Conservation (phyloP, 768 basidiomycete genomes). For the Plicaturopsis crispa region DNA sequence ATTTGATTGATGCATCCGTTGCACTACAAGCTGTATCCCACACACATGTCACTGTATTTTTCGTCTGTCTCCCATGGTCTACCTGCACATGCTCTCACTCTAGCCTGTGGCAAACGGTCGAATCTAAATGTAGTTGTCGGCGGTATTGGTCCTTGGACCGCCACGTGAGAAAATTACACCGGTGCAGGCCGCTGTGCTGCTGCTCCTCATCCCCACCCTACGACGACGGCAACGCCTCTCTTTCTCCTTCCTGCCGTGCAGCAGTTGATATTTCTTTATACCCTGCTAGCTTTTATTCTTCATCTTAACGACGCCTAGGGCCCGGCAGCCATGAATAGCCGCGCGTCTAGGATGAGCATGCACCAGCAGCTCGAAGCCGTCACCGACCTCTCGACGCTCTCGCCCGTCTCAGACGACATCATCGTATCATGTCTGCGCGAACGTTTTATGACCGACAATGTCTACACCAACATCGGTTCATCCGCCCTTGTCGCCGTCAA, state of each 20-base stretch:
- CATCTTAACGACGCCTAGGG: not conserved
- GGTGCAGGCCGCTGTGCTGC: too few relatives aligned
- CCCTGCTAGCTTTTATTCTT: not conserved
- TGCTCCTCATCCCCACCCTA: not conserved
- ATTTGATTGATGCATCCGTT: conserved; percentile 67
- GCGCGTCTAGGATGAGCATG: conserved; percentile 34
- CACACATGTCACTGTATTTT: too few relatives aligned
- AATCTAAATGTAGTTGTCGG: too few relatives aligned
- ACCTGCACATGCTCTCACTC: too few relatives aligned
- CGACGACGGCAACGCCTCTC: conserved; percentile 3
- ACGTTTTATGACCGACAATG: conserved; percentile 76
- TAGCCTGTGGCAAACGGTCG: too few relatives aligned
- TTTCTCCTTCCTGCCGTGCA: not conserved
- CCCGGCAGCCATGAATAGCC: conserved; percentile 27
- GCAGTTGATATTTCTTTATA: not conserved
- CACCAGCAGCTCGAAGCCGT: conserved; percentile 70
- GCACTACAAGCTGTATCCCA: too few relatives aligned
- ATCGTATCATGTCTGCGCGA: conserved; percentile 82
- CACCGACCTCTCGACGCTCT: conserved; percentile 60
- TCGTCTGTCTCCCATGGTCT: too few relatives aligned
- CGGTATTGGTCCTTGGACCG: too few relatives aligned
- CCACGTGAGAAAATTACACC: too few relatives aligned
- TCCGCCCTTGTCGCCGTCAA: conserved; percentile 81
- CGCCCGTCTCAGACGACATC: conserved; percentile 71
- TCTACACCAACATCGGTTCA: conserved; percentile 71